Conservation (phyloP, 768 basidiomycete species). For the Russula dissimulans region DNA sequence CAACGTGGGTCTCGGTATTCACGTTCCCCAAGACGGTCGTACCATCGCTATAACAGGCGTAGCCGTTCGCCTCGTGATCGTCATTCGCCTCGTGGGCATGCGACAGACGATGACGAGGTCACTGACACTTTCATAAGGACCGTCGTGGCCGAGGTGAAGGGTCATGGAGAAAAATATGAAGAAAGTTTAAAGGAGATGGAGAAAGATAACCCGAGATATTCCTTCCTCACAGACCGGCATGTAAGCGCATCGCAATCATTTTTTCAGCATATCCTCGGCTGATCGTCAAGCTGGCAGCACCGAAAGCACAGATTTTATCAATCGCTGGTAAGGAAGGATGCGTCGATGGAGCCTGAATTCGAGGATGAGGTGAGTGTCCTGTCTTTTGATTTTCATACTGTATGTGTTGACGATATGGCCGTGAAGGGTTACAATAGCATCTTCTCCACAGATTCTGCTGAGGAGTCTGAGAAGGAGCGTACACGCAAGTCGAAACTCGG, state of each 20-base stretch:
- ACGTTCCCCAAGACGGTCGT: conserved; percentile 33
- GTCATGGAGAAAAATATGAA: conserved; percentile 73
- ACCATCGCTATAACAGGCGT: conserved; percentile 25
- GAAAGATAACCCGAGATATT: conserved; percentile 70
- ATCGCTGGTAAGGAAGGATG: conserved; percentile 52
- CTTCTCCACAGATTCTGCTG: conserved; percentile 88
- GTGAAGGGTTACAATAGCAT: conserved; percentile 75
- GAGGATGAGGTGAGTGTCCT: conserved; percentile 55
- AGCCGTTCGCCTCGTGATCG: conserved; percentile 41
- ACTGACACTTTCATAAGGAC: conserved; percentile 81
- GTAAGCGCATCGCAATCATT: conserved; percentile 23
- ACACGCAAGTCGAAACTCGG: conserved; percentile 70
- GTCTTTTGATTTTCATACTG: neutral
- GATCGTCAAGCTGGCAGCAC: conserved; percentile 37
- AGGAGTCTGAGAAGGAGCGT: conserved; percentile 86
- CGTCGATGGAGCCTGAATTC: conserved; percentile 55
- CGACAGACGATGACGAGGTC: conserved; percentile 53
- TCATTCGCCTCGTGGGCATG: conserved; percentile 28
- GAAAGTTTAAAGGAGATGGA: conserved; percentile 66
- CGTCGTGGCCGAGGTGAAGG: conserved; percentile 77
- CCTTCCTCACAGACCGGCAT: conserved; percentile 44
- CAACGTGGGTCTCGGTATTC: conserved; percentile 29
- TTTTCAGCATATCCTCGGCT: neutral
- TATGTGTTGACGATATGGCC: neutral
- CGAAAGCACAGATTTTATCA: conserved; percentile 63